Percentiles rank a stretch among this genome's conserved stretches.
These are phyloP conservation scores for Polyplosphaeria fusca DNA, from an alignment of 495 filamentous ascomycete species.

Conservation along the genomic window DNA sequence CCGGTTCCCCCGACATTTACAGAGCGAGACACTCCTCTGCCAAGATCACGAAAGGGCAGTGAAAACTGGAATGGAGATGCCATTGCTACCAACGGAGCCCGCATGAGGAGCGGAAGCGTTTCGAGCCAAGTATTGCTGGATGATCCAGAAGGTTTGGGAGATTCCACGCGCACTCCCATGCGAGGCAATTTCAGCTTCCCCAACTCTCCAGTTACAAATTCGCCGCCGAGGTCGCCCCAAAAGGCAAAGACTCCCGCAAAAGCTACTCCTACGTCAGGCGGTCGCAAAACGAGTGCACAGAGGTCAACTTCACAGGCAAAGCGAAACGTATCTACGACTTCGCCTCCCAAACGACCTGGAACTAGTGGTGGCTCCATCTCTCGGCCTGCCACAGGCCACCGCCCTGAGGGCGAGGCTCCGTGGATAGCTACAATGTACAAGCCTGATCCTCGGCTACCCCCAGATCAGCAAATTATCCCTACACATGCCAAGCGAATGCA, in stretches of 20 bases:
- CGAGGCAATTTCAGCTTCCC: conserved; percentile 43
- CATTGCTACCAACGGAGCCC: conserved; percentile 55
- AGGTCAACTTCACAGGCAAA: conserved; percentile 30
- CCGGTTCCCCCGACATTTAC: conserved; percentile 68
- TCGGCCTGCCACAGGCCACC: conserved; percentile 56
- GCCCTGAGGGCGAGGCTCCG: conserved; percentile 90
- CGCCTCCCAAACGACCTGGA: conserved; percentile 55
- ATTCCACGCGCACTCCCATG: conserved; percentile 15
- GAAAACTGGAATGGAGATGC: conserved; percentile 55
- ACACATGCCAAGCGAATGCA: conserved; percentile 88
- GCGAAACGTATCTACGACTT: conserved; percentile 43
- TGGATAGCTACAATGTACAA: conserved; percentile 96
- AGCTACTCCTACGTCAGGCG: conserved; percentile 35
- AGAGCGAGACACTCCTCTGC: conserved; percentile 67
- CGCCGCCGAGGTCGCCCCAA: conserved; percentile 41
- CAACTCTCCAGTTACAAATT: conserved; percentile 47
- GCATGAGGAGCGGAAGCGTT: conserved; percentile 70
- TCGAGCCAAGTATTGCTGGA: conserved; percentile 57
- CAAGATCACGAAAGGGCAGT: conserved; percentile 57
- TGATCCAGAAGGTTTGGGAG: conserved; percentile 45
- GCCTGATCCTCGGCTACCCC: conserved; percentile 89
- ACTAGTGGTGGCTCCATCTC: conserved; percentile 53
- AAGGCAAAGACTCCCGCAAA: conserved; percentile 39
- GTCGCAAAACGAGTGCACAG: conserved; percentile 32
- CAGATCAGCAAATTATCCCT: conserved; percentile 91